Evolutionary conservation across 257 asterid species (phyloP).

Genomic region (Ajuga chamaepitys): DNA sequence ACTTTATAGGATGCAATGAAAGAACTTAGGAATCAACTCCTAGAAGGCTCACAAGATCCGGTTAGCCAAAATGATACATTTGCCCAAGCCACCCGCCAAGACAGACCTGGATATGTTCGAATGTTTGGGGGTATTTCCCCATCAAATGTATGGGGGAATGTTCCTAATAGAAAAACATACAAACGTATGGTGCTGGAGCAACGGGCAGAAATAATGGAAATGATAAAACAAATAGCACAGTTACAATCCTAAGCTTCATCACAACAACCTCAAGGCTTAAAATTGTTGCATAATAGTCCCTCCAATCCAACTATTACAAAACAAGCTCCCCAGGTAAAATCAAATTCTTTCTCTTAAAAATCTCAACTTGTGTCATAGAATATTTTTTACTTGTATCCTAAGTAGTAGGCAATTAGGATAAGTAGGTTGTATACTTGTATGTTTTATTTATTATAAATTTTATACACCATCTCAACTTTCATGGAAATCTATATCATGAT

Average conservation of each 20-base stretch:
- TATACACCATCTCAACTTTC: too few relatives aligned
- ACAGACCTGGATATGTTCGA: neutral
- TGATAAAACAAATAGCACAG: too few relatives aligned
- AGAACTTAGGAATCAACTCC: too few relatives aligned
- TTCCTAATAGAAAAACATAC: too few relatives aligned
- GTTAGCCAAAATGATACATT: too few relatives aligned
- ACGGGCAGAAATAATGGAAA: neutral
- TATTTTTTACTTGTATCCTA: neutral
- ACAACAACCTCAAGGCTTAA: neutral
- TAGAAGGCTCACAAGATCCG: too few relatives aligned
- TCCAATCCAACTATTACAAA: neutral
- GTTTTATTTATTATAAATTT: too few relatives aligned
- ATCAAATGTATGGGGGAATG: slow-evolving; percentile 4
- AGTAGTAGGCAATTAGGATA: neutral
- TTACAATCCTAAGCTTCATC: too few relatives aligned
- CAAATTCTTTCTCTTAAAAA: neutral
- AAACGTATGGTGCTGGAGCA: neutral
- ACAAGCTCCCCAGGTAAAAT: neutral
- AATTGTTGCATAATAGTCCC: neutral
- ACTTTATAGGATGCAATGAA: too few relatives aligned
- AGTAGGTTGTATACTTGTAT: too few relatives aligned
- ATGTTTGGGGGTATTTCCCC: neutral
- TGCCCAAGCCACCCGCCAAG: too few relatives aligned
- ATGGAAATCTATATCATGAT: too few relatives aligned
- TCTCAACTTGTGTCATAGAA: neutral